Conservation (phyloP, 2,329 filamentous ascomycete species). For the Sarocladium brachiariae region DNA sequence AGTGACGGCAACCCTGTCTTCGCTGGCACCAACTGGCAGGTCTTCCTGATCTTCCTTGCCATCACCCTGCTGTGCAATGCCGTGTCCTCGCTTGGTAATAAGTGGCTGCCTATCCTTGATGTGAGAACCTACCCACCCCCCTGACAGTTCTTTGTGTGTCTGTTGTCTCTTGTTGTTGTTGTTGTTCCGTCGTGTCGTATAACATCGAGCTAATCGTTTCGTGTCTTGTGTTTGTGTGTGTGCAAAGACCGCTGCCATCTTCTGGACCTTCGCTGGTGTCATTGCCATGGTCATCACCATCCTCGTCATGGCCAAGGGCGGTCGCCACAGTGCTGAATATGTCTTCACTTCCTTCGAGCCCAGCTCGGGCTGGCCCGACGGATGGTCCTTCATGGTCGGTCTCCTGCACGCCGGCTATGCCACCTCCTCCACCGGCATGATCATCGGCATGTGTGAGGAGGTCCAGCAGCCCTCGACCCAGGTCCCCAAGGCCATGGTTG, state of each 20-base stretch:
- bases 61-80: constrained; percentile 58
- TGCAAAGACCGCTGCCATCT: constrained; percentile 64
- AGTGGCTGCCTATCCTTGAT: constrained; percentile 60
- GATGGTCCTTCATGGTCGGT: constrained; percentile 69
- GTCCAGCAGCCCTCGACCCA: constrained; percentile 58
- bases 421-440: constrained; percentile 72
- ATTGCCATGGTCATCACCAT: constrained; percentile 57
- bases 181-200: too few relatives aligned
- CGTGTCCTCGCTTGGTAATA: constrained; percentile 61
- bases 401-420: constrained; percentile 67
- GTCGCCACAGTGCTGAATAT: constrained; percentile 54
- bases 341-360: constrained; percentile 65
- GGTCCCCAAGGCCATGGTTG: constrained; percentile 67
- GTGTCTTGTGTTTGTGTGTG: not conserved
- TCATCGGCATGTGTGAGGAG: constrained; percentile 73
- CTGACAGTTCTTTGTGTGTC: not conserved
- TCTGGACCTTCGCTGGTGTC: constrained; percentile 67
- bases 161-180: too few relatives aligned
- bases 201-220: too few relatives aligned
- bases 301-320: constrained; percentile 61
- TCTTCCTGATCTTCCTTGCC: constrained; percentile 64
- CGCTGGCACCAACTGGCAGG: constrained; percentile 51
- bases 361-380: constrained; percentile 60
- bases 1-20: constrained; percentile 37
- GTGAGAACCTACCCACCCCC: constrained; percentile 39